Percentiles rank a stretch among this genome's conserved stretches.
Conservation (phyloP, 495 filamentous ascomycete genomes). For the Trichocladium uniseriatum region DNA sequence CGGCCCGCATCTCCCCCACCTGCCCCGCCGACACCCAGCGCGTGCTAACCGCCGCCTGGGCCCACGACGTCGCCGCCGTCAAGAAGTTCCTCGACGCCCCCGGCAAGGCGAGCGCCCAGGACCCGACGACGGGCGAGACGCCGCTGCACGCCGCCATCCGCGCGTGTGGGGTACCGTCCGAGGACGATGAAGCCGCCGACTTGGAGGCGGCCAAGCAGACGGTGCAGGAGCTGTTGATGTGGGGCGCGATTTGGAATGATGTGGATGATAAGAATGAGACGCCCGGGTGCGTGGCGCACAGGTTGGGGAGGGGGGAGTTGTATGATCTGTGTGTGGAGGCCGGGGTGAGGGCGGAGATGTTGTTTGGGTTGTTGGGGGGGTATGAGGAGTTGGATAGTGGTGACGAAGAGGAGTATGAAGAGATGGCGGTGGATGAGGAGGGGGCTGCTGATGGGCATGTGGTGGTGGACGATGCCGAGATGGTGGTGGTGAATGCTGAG, state of each 20-base stretch:
- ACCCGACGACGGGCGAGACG: slow-evolving; percentile 74
- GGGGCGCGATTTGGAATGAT: slow-evolving; percentile 97
- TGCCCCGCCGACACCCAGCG: slow-evolving; percentile 39
- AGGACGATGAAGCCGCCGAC: slow-evolving; percentile 31
- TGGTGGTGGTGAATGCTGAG: slow-evolving; percentile 19
- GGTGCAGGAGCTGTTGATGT: slow-evolving; percentile 65
- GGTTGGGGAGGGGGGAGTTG: slow-evolving; percentile 59
- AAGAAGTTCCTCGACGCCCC: slow-evolving; percentile 58
- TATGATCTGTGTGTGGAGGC: slow-evolving; percentile 86
- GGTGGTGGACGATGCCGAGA: slow-evolving; percentile 34
- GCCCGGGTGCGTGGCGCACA: slow-evolving; percentile 74
- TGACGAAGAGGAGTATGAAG: slow-evolving; percentile 50
- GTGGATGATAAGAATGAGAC: slow-evolving; percentile 79
- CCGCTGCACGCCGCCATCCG: slow-evolving; percentile 88
- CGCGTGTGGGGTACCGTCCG: slow-evolving; percentile 52
- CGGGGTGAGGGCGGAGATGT: slow-evolving; percentile 80
- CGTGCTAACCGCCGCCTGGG: slow-evolving; percentile 71
- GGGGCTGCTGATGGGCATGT: slow-evolving; percentile 14
- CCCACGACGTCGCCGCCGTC: slow-evolving; percentile 70
- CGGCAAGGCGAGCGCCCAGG: slow-evolving; percentile 64
- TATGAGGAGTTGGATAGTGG: slow-evolving; percentile 64
- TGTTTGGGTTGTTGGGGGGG: slow-evolving; percentile 65
- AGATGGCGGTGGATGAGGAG: slow-evolving; percentile 32
- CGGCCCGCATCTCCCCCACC: slow-evolving; percentile 35
- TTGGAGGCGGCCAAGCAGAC: slow-evolving; percentile 53